Base-by-base conservation (phyloP, 169 alveolate species). In the Eimeria maxima region DNA sequence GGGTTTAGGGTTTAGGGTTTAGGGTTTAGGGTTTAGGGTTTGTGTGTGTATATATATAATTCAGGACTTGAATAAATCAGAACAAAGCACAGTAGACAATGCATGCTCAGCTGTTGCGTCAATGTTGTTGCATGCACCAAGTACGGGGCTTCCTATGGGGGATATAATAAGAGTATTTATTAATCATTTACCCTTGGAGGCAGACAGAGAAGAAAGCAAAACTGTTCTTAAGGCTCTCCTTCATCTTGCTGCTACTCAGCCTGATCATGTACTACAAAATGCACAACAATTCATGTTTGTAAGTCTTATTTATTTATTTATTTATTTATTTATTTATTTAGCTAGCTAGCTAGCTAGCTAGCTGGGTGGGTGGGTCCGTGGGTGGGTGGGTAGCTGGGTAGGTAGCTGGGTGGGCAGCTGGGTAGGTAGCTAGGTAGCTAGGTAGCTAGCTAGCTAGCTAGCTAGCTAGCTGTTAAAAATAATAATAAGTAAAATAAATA, bases 71-170 rank as follows among this genome's bases (percentile, higher is more conserved):
- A 63, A 80, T 81, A 78, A 76, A 71, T 53, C 91, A 69, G 95
- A 92, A 83, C 92, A 55, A 27, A 38, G 71, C 84, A 92, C 92
- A 4, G 50, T 92, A 50, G 95, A 92, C 92, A 92, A 92, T 83
- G 95, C 92, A 8, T 71, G 84, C 29, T 86, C 95, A 3, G 95
- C 95, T 7, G 95, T 92, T 11, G 95, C 95, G 6, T 57, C 90
- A 0, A 90, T 90, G 81, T 20, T 90, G 73, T 80, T 90, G 69
- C 80, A 90, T 42, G 67, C 89, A 20, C 90, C 95, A 8, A 33
- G 60, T 3, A 38, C 95, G 44, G 76, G 71, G 74, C 95, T 90
- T 38, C 95, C 95, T 22, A 55, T 90, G 65, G 95, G 24, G 18
- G 78, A 74, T 38, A 53, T 90, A n/a, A 76, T 90, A 29, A 76